These are phyloP conservation scores for Pseudevernia furfuracea DNA, from an alignment of 495 filamentous ascomycete genomes.

Conservation along the genomic window DNA sequence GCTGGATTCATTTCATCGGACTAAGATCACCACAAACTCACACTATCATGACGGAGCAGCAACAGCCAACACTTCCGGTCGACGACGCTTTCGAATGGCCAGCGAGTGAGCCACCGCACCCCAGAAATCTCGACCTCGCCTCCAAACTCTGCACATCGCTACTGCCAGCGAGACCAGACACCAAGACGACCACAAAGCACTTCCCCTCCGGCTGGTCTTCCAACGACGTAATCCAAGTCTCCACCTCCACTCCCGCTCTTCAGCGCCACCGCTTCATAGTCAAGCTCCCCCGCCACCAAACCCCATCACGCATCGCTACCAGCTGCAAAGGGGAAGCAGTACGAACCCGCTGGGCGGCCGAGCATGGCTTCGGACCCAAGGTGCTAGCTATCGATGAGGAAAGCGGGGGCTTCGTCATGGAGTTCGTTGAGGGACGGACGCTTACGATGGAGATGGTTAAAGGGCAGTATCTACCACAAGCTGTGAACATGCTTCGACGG, in stretches of 20 bases:
- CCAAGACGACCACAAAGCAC: not conserved
- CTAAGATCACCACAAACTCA: not conserved
- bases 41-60: not conserved
- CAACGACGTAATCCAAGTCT: constrained; percentile 8
- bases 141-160: constrained; percentile 6
- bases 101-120: not conserved
- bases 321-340: constrained; percentile 3
- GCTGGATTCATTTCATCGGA: not conserved
- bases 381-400: constrained; percentile 9
- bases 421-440: constrained; percentile 7
- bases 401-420: constrained; percentile 12
- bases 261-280: not conserved
- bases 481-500: constrained; percentile 6
- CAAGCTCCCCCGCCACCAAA: constrained; percentile 1
- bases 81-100: not conserved
- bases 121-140: constrained; percentile 1
- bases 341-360: constrained; percentile 10
- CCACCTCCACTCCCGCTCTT: not conserved
- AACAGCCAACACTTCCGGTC: not conserved
- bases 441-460: constrained; percentile 4
- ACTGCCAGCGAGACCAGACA: not conserved
- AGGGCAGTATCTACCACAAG: not conserved
- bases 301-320: not conserved
- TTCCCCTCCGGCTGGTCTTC: constrained; percentile 7
- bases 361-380: constrained; percentile 14